Conservation (phyloP, 257 asterid species). For the Jasminum sambac region DNA sequence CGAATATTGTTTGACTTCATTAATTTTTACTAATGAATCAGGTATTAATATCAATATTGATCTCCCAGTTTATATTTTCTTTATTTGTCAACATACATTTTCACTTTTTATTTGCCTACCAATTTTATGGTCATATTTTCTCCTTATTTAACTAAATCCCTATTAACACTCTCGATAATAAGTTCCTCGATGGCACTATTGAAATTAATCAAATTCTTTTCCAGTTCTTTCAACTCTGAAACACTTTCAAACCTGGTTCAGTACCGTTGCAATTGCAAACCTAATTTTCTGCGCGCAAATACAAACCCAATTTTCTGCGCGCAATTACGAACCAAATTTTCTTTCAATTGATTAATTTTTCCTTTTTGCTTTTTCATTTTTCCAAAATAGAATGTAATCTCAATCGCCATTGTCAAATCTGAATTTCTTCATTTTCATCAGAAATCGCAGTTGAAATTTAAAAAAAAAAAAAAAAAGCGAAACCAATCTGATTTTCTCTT, state of each 20-base stretch:
- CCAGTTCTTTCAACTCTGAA: conserved; percentile 3
- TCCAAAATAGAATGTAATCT: conserved; percentile 22
- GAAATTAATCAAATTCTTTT: conserved; percentile 20
- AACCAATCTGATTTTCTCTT: background rate
- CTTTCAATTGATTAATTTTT: too few relatives aligned
- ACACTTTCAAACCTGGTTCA: conserved; percentile 28
- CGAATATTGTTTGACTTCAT: too few relatives aligned
- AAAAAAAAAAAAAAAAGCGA: background rate
- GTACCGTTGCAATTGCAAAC: conserved; percentile 33
- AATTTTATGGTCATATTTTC: conserved; percentile 17
- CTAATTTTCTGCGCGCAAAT: conserved; percentile 20
- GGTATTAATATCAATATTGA: too few relatives aligned
- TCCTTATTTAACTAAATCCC: conserved; percentile 31
- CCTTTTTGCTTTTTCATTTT: background rate
- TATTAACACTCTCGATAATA: conserved; percentile 29
- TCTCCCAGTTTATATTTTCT: too few relatives aligned
- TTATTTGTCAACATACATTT: background rate
- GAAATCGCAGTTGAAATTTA: conserved; percentile 7
- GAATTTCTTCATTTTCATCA: conserved; percentile 23
- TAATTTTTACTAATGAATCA: too few relatives aligned
- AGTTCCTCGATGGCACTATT: conserved; percentile 26
- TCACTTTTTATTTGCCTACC: background rate
- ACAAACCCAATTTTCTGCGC: too few relatives aligned
- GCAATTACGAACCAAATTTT: conserved; percentile 28
- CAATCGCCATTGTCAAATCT: background rate